Evolutionary conservation across 1,284 basidiomycete genomes (phyloP).

Genomic region (Jaminaea rosea): DNA sequence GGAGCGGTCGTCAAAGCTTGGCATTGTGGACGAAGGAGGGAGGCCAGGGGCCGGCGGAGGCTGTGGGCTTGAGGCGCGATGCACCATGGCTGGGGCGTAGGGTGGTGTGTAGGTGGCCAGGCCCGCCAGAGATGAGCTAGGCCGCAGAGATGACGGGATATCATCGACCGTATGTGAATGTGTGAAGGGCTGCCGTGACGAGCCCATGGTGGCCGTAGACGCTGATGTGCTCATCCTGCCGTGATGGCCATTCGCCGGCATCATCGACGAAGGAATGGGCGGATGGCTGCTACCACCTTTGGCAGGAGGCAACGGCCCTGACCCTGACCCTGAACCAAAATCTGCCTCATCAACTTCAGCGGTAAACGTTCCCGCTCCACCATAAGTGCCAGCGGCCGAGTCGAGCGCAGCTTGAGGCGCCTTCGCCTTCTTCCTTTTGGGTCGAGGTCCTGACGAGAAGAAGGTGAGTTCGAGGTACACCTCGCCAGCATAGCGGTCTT

Average conservation of each 20-base stretch:
- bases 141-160: slow-evolving; percentile 25
- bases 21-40: background rate
- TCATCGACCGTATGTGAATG: no score
- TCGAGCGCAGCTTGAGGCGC: slow-evolving; percentile 22
- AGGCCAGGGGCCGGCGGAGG: slow-evolving; percentile 16
- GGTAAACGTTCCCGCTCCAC: slow-evolving; percentile 36
- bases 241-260: slow-evolving; percentile 12
- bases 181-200: slow-evolving; percentile 12
- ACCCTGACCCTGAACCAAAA: no score
- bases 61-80: slow-evolving; percentile 21
- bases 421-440: slow-evolving; percentile 24
- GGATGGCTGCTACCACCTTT: slow-evolving; percentile 15
- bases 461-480: slow-evolving; percentile 46
- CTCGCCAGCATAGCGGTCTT: slow-evolving; percentile 42
- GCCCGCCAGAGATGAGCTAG: slow-evolving; percentile 35
- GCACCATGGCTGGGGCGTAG: slow-evolving; percentile 31
- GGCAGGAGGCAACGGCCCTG: slow-evolving; percentile 12
- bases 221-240: slow-evolving; percentile 6
- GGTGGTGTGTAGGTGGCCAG: slow-evolving; percentile 36
- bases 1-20: background rate
- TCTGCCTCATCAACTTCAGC: slow-evolving; percentile 18
- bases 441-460: slow-evolving; percentile 37
- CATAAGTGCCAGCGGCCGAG: slow-evolving; percentile 22
- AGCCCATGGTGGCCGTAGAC: slow-evolving; percentile 1
- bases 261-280: slow-evolving; percentile 32